phyloP scores from a whole-genome alignment of 2,329 filamentous ascomycete species.

The Xylariales sp. region DNA sequence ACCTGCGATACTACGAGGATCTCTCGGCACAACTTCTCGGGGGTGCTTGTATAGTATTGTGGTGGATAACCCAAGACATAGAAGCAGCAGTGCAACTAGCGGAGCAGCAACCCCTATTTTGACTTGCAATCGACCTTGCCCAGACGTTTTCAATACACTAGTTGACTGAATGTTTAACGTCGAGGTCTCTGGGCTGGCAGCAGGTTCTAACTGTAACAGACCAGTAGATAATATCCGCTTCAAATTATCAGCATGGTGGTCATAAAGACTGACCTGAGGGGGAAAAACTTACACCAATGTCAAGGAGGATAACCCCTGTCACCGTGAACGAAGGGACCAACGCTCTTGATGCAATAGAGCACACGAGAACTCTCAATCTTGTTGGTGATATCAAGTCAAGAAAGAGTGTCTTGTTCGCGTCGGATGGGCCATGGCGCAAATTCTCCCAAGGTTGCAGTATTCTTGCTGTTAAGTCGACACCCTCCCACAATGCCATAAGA shows the following conservation, averaged over 20 bases:
- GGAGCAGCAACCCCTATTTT: background rate
- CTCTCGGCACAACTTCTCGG: slow-evolving; percentile 1
- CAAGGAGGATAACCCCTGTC: background rate
- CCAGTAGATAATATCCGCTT: slow-evolving; percentile 1
- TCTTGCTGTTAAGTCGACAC: slow-evolving; percentile 3
- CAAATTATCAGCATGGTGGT: background rate
- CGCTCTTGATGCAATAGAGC: background rate
- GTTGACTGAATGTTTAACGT: background rate
- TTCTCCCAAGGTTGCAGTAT: slow-evolving; percentile 7
- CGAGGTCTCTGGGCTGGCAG: background rate
- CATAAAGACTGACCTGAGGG: background rate
- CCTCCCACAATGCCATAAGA: slow-evolving; percentile 5
- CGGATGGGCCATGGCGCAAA: background rate
- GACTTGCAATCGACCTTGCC: background rate
- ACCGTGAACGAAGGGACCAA: slow-evolving; percentile 1
- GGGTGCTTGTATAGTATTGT: background rate
- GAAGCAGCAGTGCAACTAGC: background rate
- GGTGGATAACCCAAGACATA: slow-evolving; percentile 1
- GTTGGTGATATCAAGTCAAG: slow-evolving; percentile 3
- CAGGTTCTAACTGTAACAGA: slow-evolving; percentile 1
- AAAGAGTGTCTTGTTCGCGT: background rate
- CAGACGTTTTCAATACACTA: too few species aligned
- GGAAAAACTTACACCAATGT: background rate
- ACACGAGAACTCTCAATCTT: background rate
- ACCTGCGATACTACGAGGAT: slow-evolving; percentile 6